A percentile compares a stretch with the other conserved stretches of the same genome.
These are phyloP conservation scores for Aegilops sharonensis DNA, from an alignment of 176 grass and related monocot genomes.

Conservation along the genomic window DNA sequence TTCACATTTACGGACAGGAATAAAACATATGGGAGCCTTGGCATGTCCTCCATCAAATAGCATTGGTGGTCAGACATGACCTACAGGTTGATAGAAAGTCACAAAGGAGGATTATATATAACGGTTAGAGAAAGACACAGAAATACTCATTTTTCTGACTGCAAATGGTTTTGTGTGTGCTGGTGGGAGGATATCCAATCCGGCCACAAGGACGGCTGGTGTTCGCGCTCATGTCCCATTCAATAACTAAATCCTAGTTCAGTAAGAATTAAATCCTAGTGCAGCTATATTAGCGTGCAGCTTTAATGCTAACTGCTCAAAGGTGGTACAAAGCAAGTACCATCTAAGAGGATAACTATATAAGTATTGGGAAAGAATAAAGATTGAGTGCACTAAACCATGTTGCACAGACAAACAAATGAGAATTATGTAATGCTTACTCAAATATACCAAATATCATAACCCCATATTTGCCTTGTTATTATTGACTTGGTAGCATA, in stretches of 20 bases:
- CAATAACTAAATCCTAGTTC: not conserved
- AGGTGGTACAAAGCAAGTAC: not conserved
- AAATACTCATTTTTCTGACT: too few species aligned
- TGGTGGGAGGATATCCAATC: too few species aligned
- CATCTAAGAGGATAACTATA: not conserved
- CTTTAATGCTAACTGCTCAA: not conserved
- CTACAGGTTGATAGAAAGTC: not conserved
- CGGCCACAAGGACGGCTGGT: too few species aligned
- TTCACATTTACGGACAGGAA: not conserved
- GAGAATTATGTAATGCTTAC: not conserved
- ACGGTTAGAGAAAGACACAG: too few species aligned
- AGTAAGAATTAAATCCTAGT: not conserved
- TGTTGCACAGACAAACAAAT: not conserved
- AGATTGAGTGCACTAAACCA: not conserved
- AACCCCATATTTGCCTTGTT: not conserved
- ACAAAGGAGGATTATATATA: too few species aligned
- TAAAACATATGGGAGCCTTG: not conserved
- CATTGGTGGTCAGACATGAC: not conserved
- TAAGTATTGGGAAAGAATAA: not conserved
- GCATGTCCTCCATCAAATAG: slow-evolving; percentile 31
- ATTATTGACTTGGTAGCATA: not conserved
- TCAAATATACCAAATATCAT: not conserved
- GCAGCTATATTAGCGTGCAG: not conserved
- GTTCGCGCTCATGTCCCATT: not conserved
- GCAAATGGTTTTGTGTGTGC: too few species aligned